Percentiles rank a stretch among this genome's conserved stretches.
phyloP scores from a whole-genome alignment of 2,329 filamentous ascomycete genomes.

The Nemania sp. region DNA sequence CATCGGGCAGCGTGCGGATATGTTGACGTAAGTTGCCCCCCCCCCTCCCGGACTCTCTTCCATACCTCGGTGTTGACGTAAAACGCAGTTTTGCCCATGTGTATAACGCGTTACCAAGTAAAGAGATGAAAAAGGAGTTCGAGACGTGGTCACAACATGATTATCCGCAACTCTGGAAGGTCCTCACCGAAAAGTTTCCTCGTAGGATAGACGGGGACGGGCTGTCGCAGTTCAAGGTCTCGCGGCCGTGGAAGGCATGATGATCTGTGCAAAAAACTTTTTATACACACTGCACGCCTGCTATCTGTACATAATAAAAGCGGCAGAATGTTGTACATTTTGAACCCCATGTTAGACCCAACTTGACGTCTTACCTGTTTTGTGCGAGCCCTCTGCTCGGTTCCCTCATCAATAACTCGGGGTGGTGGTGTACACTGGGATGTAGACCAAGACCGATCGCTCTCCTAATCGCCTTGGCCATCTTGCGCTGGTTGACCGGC shows the following conservation, averaged over 20 bases:
- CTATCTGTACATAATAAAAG: slow-evolving; percentile 40
- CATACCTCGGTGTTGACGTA: slow-evolving; percentile 21
- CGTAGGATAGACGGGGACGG: slow-evolving; percentile 50
- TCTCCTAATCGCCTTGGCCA: slow-evolving; percentile 89
- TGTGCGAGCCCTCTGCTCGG: slow-evolving; percentile 24
- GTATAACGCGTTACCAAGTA: slow-evolving; percentile 73
- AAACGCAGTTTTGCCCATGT: slow-evolving; percentile 66
- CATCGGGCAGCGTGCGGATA: slow-evolving; percentile 49
- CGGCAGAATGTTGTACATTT: slow-evolving; percentile 35
- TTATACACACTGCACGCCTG: slow-evolving; percentile 30
- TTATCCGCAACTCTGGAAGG: slow-evolving; percentile 71
- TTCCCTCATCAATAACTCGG: slow-evolving; percentile 68
- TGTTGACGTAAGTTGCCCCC: slow-evolving; percentile 34
- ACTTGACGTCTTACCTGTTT: slow-evolving; percentile 14
- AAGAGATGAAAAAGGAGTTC: slow-evolving; percentile 68
- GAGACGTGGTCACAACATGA: slow-evolving; percentile 73
- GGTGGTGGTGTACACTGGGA: slow-evolving; percentile 88
- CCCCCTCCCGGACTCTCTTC: background rate
- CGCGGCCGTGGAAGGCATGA: slow-evolving; percentile 54
- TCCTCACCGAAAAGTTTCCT: slow-evolving; percentile 60
- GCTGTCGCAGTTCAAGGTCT: slow-evolving; percentile 55
- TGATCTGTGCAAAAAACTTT: slow-evolving; percentile 44
- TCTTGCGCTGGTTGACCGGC: slow-evolving; percentile 87
- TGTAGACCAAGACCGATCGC: slow-evolving; percentile 89
- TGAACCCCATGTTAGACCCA: background rate